Evolutionary conservation across 257 asterid species (phyloP), one percentile per base, ranked within the genome.

Genomic region (Solanum sejunctum): DNA sequence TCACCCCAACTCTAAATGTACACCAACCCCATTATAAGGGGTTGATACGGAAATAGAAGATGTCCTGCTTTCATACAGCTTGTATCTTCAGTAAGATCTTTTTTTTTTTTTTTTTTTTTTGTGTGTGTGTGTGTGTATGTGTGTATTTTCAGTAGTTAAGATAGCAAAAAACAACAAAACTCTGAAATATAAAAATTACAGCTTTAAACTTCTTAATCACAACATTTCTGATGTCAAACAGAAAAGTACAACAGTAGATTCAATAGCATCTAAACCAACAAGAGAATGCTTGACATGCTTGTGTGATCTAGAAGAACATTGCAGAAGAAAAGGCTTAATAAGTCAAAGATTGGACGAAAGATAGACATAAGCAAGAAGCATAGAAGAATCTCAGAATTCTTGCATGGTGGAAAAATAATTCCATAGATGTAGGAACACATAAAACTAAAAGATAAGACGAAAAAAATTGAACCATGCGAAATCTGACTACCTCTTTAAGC

Each of bases 401-500:
- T 49, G 82, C 60, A 77, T 51, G 64, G 15, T 47, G 10, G 82
- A 26, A 2, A 77, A 23, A 17, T 13, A 49, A 75, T 52, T 26
- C 56, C 82, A 77, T 8, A 51, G 21, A 26, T 51, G 23, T 77
- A 23, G 82, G 47, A 77, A 77, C 9, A 49, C 21, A 77, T 23
- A 51, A 8, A 51, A 49, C 23, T 77, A 8, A 49, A 77, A 51
- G 57, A 16, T 12, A 12, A 21, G 60, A 21, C 3, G 2, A 43
- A n/a, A 73, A 43, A 85, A 55, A 67, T 12, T 20, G 11, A 67
- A 83, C 81, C 21, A 28, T 32, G 85, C 0, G 39, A 67, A 47
- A 52, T 77, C 23, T 0, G 81, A 52, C 83, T 83, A 87, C 89
- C 89, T 87, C 89, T 82, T 87, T 87, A 39, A 87, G 85, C 89